Evolutionary conservation across 345 rosid genomes (phyloP).

Genomic region (Lagerstroemia speciosa): DNA sequence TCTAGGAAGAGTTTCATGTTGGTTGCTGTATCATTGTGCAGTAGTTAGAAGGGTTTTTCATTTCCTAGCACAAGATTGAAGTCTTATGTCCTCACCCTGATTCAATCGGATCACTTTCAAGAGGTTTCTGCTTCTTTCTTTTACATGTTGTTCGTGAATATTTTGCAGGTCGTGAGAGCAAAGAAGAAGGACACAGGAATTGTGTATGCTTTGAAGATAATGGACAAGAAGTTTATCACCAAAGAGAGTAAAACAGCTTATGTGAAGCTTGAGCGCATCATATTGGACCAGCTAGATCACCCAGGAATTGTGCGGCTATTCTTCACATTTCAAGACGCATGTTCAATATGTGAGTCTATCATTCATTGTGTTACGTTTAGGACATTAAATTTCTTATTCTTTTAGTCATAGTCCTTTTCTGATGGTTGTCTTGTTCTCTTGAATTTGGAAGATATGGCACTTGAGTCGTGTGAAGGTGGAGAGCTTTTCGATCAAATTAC

Average conservation of each 20-base stretch:
- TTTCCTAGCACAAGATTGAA: too few species aligned
- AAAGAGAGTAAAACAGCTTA: slow-evolving; percentile 96
- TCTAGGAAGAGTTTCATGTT: not conserved
- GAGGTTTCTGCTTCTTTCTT: not conserved
- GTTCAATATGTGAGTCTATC: slow-evolving; percentile 70
- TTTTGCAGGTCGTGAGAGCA: slow-evolving; percentile 80
- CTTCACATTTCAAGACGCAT: slow-evolving; percentile 91
- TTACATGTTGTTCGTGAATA: not conserved
- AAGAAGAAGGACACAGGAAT: slow-evolving; percentile 83
- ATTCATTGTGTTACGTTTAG: not conserved
- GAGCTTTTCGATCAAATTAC: slow-evolving; percentile 98
- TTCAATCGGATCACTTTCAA: not conserved
- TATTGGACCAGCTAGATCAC: slow-evolving; percentile 95
- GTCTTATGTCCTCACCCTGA: not conserved
- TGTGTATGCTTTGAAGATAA: slow-evolving; percentile 88
- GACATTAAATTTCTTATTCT: slow-evolving; percentile 6
- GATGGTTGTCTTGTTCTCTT: slow-evolving; percentile 18
- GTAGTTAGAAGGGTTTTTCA: too few species aligned
- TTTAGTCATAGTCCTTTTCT: slow-evolving; percentile 8
- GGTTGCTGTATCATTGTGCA: too few species aligned
- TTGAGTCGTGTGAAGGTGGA: slow-evolving; percentile 97
- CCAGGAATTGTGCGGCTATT: slow-evolving; percentile 85
- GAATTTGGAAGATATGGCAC: slow-evolving; percentile 77
- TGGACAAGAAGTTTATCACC: slow-evolving; percentile 98
- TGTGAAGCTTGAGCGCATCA: slow-evolving; percentile 90